Percentiles rank a stretch among this genome's conserved stretches.
These are phyloP conservation scores for Talaromyces liani DNA, from an alignment of 495 filamentous ascomycete genomes.

Conservation along the genomic window DNA sequence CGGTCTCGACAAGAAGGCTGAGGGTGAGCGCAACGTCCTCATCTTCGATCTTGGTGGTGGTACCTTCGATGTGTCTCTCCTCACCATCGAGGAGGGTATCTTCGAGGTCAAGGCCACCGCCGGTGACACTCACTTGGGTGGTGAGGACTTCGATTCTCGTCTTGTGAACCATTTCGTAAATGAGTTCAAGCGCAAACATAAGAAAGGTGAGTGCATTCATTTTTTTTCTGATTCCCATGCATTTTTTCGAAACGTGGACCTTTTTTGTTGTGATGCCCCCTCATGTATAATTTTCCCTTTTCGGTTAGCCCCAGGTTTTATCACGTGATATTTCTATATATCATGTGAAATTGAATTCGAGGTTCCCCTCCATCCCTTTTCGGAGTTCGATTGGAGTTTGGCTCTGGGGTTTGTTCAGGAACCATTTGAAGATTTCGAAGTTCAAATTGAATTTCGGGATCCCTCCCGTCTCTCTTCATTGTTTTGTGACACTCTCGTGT, in stretches of 20 bases:
- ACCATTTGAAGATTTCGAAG: too few species aligned
- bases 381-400: too few species aligned
- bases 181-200: constrained; percentile 88
- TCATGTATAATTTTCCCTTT: background rate
- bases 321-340: background rate
- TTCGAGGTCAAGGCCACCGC: constrained; percentile 99
- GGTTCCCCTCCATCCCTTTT: background rate
- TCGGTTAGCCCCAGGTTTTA: background rate
- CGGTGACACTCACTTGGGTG: constrained; percentile 98
- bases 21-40: constrained; percentile 96
- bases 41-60: constrained; percentile 99
- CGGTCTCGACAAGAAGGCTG: constrained; percentile 92
- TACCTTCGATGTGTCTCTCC: constrained; percentile 98
- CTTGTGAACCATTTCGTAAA: constrained; percentile 92
- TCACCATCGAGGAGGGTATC: constrained; percentile 98
- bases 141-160: constrained; percentile 98
- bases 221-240: background rate
- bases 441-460: too few species aligned
- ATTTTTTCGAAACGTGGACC: background rate
- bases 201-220: constrained; percentile 24
- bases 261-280: background rate
- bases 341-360: too few species aligned
- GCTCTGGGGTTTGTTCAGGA: too few species aligned
- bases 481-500: too few species aligned
- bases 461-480: too few species aligned